Conservation (phyloP, 768 basidiomycete species). For the Tulasnella sp. region DNA sequence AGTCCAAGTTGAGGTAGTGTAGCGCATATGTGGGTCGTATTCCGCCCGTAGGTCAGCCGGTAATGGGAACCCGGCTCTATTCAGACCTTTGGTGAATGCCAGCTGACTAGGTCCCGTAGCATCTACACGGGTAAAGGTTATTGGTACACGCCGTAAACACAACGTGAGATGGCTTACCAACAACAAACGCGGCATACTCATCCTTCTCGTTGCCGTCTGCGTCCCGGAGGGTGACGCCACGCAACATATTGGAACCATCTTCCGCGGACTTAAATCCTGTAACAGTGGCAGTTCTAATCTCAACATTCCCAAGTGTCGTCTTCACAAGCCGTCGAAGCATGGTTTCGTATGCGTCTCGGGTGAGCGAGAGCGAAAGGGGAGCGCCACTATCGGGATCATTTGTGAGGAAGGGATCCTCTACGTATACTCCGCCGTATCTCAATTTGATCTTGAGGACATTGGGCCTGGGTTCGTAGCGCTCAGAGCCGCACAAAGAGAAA, state of each 20-base stretch:
- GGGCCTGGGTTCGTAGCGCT: neutral
- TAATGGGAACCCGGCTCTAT: neutral
- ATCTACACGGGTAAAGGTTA: neutral
- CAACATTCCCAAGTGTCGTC: neutral
- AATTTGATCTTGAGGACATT: neutral
- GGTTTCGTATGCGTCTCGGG: neutral
- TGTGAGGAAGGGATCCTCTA: neutral
- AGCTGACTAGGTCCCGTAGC: constrained; percentile 8
- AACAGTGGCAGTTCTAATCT: neutral
- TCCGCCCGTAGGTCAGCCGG: neutral
- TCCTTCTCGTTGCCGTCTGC: neutral
- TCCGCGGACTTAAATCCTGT: neutral
- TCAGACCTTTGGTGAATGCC: neutral
- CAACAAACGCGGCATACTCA: neutral
- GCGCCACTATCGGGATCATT: neutral
- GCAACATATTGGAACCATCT: neutral
- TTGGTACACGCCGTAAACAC: neutral
- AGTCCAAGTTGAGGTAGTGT: neutral
- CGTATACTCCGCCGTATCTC: neutral
- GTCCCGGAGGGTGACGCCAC: neutral
- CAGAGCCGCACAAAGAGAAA: neutral
- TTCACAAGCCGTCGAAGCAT: neutral
- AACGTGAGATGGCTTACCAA: neutral
- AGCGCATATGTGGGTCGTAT: constrained; percentile 6
- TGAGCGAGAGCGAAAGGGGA: neutral